These are phyloP conservation scores for Chaetoceros muelleri DNA, from an alignment of 108 stramenopile species.

Conservation along the genomic window DNA sequence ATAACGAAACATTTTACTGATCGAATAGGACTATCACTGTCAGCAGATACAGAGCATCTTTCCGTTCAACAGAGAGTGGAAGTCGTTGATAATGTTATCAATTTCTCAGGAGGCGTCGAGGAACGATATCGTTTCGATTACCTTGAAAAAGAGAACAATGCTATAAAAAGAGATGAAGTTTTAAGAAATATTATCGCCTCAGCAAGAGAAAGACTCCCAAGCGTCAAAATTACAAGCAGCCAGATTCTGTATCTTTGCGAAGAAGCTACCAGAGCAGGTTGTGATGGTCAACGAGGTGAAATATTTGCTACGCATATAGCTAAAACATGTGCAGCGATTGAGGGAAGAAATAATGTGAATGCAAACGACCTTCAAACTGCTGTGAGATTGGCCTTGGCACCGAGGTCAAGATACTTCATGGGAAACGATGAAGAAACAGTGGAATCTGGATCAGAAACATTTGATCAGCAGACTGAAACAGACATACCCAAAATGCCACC, in stretches of 20 bases:
- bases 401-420: conserved; percentile 22
- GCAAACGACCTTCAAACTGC: conserved; percentile 34
- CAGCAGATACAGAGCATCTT: conserved; percentile 38
- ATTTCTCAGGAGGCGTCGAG: conserved; percentile 21
- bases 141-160: conserved; percentile 12
- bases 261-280: conserved; percentile 54
- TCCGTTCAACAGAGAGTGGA: conserved; percentile 35
- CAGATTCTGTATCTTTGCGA: conserved; percentile 67
- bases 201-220: conserved; percentile 32
- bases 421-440: not conserved
- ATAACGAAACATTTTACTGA: conserved; percentile 56
- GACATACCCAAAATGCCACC: not conserved
- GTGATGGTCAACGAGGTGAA: conserved; percentile 62
- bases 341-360: conserved; percentile 27
- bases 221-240: conserved; percentile 15
- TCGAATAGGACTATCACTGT: conserved; percentile 49
- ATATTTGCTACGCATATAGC: conserved; percentile 62
- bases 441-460: not conserved
- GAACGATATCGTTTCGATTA: conserved; percentile 8
- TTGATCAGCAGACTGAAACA: not conserved
- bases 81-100: conserved; percentile 33
- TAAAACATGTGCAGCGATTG: conserved; percentile 55
- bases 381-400: conserved; percentile 48
- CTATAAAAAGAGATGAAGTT: conserved; percentile 35
- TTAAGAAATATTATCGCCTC: conserved; percentile 38